Conservation (phyloP, 2,329 filamentous ascomycete species). For the Cladosporium sp. region DNA sequence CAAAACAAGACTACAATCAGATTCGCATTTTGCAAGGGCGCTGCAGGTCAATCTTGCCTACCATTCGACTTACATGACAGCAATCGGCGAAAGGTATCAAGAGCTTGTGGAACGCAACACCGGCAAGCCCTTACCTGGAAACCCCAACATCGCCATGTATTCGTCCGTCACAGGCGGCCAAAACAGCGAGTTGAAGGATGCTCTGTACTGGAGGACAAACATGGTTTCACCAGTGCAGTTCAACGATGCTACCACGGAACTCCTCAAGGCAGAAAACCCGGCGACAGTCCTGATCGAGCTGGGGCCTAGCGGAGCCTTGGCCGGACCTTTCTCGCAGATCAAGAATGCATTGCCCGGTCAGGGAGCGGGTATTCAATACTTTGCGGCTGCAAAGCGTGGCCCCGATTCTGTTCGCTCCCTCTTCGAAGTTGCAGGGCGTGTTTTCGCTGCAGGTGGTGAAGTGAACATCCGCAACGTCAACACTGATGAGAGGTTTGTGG, state of each 20-base stretch:
- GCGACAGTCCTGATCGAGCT: constrained; percentile 19
- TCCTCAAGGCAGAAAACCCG: not conserved
- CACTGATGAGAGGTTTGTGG: not conserved
- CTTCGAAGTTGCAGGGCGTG: not conserved
- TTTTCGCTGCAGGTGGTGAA: not conserved
- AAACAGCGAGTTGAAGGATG: not conserved
- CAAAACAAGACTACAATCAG: not conserved
- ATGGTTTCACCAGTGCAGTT: constrained; percentile 10
- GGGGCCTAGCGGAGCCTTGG: constrained; percentile 20
- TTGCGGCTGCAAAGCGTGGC: not conserved
- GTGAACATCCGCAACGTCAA: not conserved
- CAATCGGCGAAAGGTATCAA: not conserved
- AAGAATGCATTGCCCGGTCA: not conserved
- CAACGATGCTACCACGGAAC: not conserved
- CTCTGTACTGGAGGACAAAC: constrained; percentile 6
- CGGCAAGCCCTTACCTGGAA: not conserved
- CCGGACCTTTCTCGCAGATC: constrained; percentile 22
- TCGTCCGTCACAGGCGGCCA: constrained; percentile 12
- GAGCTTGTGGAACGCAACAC: not conserved
- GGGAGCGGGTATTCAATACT: not conserved
- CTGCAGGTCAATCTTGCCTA: constrained; percentile 48
- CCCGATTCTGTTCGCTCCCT: not conserved
- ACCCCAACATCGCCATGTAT: constrained; percentile 7
- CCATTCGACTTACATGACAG: constrained; percentile 45
- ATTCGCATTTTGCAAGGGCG: constrained; percentile 25